A percentile compares a stretch with the other conserved stretches of the same genome.
Evolutionary conservation across 148 eudicot species (phyloP).

Genomic region (Persicaria tinctoria): DNA sequence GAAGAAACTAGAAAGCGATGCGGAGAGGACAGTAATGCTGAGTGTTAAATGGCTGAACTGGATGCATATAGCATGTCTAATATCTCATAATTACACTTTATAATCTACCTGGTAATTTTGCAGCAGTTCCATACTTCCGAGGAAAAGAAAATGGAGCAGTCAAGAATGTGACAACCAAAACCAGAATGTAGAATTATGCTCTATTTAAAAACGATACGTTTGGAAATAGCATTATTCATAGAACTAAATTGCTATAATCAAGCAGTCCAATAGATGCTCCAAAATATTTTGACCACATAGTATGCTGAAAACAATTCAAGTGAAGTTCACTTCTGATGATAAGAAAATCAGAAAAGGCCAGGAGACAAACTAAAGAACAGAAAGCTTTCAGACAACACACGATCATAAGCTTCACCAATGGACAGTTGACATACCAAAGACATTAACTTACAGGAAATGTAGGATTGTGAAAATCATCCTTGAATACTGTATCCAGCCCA

Average conservation of each 20-base stretch:
- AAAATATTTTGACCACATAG: neutral
- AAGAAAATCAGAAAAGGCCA: neutral
- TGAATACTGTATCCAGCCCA: constrained; percentile 68
- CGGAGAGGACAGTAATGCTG: neutral
- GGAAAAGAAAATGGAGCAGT: neutral
- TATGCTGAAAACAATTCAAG: neutral
- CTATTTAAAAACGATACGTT: neutral
- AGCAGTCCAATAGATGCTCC: neutral
- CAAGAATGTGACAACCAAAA: neutral
- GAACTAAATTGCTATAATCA: neutral
- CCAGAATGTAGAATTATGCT: neutral
- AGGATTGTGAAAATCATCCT: constrained; percentile 83
- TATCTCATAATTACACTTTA: neutral
- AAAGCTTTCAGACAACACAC: neutral
- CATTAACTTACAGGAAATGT: constrained; percentile 69
- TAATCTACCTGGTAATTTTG: neutral
- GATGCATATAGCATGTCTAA: neutral
- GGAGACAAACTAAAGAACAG: neutral
- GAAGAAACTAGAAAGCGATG: neutral
- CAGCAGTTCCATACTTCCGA: neutral
- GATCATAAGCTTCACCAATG: neutral
- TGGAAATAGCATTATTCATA: neutral
- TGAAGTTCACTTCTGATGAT: neutral
- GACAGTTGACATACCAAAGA: neutral
- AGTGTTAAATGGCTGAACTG: neutral